Percentiles rank a stretch among this genome's conserved stretches.
phyloP scores from a whole-genome alignment of 176 grass and related monocot genomes.

The Cenchrus fungigraminus region DNA sequence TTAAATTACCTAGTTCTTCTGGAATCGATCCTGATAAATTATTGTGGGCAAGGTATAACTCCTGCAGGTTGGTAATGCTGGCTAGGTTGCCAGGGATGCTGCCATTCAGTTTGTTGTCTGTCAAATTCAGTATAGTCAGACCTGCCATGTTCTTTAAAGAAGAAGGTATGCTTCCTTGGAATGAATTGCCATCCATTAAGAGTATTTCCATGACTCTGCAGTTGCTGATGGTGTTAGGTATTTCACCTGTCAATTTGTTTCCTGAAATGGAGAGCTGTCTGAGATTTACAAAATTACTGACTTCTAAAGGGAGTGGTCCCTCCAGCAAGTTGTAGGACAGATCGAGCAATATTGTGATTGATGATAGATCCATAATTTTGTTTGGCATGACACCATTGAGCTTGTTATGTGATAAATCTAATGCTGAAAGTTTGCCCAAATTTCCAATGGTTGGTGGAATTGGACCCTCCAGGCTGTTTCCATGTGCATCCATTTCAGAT shows the following conservation, averaged over 20 bases:
- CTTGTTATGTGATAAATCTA: neutral
- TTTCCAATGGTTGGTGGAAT: slow-evolving; percentile 13
- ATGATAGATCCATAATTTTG: neutral
- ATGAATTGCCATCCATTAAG: slow-evolving; percentile 32
- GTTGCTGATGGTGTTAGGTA: slow-evolving; percentile 29
- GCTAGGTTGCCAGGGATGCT: neutral
- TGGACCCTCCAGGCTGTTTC: slow-evolving; percentile 12
- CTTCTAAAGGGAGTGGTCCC: slow-evolving; percentile 7
- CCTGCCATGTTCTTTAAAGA: slow-evolving; percentile 28
- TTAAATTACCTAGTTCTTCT: neutral
- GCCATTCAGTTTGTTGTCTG: slow-evolving; percentile 22
- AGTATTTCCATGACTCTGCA: slow-evolving; percentile 35
- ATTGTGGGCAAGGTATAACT: slow-evolving; percentile 38
- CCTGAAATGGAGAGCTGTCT: neutral
- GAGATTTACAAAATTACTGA: slow-evolving; percentile 13
- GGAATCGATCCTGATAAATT: slow-evolving; percentile 44
- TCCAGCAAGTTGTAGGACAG: slow-evolving; percentile 6
- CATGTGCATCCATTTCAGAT: neutral
- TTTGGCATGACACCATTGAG: neutral
- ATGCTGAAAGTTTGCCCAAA: neutral
- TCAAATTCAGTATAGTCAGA: slow-evolving; percentile 39
- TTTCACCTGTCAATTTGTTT: slow-evolving; percentile 37
- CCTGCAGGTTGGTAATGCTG: neutral
- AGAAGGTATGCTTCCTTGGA: slow-evolving; percentile 41
- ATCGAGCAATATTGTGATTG: neutral